Conservation (phyloP, 2,329 filamentous ascomycete species). For the Capronia coronata region DNA sequence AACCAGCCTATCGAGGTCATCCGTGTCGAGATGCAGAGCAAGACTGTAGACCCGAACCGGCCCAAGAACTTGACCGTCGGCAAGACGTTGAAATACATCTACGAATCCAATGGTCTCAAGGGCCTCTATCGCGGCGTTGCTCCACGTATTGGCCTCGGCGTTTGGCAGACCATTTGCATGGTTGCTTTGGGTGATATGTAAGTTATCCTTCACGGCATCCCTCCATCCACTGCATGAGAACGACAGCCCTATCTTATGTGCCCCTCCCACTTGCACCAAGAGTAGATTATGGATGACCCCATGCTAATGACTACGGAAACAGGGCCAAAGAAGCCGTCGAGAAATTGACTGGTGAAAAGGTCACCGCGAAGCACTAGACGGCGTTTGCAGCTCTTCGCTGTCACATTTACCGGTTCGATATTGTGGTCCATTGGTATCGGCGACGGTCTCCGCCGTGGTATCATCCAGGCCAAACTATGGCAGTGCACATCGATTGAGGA, state of each 20-base stretch:
- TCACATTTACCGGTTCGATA: too few relatives aligned
- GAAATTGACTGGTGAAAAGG: conserved; percentile 57
- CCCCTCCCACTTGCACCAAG: too few relatives aligned
- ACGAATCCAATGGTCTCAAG: conserved; percentile 76
- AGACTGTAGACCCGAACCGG: conserved; percentile 93
- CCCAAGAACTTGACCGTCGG: conserved; percentile 98
- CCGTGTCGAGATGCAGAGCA: conserved; percentile 99
- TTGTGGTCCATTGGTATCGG: too few relatives aligned
- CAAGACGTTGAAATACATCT: conserved; percentile 78
- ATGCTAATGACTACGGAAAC: conserved; percentile 19
- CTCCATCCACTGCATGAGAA: too few relatives aligned
- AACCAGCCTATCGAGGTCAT: conserved; percentile 99
- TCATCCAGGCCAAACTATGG: too few relatives aligned
- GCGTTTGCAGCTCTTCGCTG: not conserved
- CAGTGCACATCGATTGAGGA: too few relatives aligned
- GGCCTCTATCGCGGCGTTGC: conserved; percentile 94
- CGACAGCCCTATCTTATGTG: too few relatives aligned
- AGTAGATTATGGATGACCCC: not conserved
- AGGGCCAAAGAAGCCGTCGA: conserved; percentile 61
- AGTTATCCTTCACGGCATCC: conserved; percentile 39
- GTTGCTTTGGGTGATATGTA: conserved; percentile 97
- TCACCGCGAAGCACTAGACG: conserved; percentile 59
- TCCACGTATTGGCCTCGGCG: conserved; percentile 85
- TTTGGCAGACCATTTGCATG: conserved; percentile 99
- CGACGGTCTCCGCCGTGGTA: too few relatives aligned